Conservation (phyloP, 805 yeast species). For the Pichia membranifaciens region DNA sequence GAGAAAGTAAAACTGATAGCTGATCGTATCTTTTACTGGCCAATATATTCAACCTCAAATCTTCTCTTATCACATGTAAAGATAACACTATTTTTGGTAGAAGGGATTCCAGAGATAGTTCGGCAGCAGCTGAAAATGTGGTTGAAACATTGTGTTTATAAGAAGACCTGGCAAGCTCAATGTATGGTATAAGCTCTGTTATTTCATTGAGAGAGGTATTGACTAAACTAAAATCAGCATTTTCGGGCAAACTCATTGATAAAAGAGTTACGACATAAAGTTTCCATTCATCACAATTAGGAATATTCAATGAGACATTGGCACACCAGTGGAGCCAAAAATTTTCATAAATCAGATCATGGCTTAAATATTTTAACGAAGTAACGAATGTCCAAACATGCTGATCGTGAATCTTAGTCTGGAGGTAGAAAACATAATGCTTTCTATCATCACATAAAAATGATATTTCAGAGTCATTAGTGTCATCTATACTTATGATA, state of each 20-base stretch:
- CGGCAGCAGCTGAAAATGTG: background rate
- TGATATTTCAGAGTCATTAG: constrained; percentile 23
- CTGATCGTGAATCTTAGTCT: constrained; percentile 40
- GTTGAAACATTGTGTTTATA: constrained; percentile 1
- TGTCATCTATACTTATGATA: constrained; percentile 19
- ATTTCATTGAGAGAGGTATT: constrained; percentile 19
- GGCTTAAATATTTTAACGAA: constrained; percentile 48
- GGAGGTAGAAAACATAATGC: constrained; percentile 31
- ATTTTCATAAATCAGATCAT: constrained; percentile 50
- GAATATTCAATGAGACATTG: constrained; percentile 38
- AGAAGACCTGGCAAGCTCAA: constrained; percentile 17
- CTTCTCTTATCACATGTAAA: constrained; percentile 75
- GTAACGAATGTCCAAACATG: constrained; percentile 42
- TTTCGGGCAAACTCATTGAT: constrained; percentile 44
- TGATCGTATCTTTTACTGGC: constrained; percentile 31
- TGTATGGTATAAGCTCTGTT: constrained; percentile 23
- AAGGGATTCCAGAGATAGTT: constrained; percentile 33
- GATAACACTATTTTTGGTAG: constrained; percentile 61
- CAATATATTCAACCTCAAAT: constrained; percentile 52
- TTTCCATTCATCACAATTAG: constrained; percentile 49
- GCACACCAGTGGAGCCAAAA: constrained; percentile 63
- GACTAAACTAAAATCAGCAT: constrained; percentile 21
- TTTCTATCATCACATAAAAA: constrained; percentile 18
- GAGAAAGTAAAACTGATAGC: constrained; percentile 53
- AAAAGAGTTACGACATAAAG: constrained; percentile 49